Evolutionary conservation across 2,329 filamentous ascomycete species (phyloP).

Genomic region (Davidsoniella australis): DNA sequence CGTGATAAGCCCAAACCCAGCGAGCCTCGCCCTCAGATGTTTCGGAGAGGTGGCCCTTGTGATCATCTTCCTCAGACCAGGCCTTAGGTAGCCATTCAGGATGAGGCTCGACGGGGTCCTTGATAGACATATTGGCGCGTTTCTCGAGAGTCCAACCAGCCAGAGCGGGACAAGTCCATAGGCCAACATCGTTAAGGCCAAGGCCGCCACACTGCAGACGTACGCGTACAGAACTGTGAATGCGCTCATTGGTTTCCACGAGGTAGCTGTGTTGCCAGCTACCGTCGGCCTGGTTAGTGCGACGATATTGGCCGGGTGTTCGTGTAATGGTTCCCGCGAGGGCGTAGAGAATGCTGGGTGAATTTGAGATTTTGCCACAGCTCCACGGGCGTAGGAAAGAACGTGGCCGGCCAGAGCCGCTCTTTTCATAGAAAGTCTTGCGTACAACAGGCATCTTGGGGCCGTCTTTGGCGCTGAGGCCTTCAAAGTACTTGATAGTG

Average conservation of each 20-base stretch:
- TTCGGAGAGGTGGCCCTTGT: constrained; percentile 10
- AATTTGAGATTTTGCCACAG: constrained; percentile 27
- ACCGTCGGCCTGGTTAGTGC: constrained; percentile 25
- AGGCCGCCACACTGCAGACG: constrained; percentile 33
- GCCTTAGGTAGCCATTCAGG: constrained; percentile 4
- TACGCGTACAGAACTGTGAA: constrained; percentile 37
- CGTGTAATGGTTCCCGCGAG: constrained; percentile 27
- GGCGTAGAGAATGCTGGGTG: constrained; percentile 25
- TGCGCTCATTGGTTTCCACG: constrained; percentile 35
- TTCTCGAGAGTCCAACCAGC: constrained; percentile 25
- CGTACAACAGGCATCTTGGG: constrained; percentile 29
- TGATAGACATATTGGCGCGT: not conserved
- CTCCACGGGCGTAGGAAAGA: constrained; percentile 27
- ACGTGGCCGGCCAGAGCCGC: not conserved
- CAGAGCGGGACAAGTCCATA: constrained; percentile 31
- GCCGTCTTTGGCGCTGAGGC: constrained; percentile 27
- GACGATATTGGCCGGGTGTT: constrained; percentile 31
- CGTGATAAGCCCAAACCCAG: constrained; percentile 39
- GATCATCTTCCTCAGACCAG: constrained; percentile 14
- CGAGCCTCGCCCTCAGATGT: constrained; percentile 19
- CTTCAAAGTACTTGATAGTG: constrained; percentile 18
- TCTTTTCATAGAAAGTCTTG: constrained; percentile 17
- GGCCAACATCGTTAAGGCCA: constrained; percentile 28
- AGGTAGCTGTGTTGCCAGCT: constrained; percentile 24
- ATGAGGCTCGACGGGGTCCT: not conserved